Percentiles rank a stretch among this genome's conserved stretches.
phyloP scores from a whole-genome alignment of 140 eudicot species.

The Stevia rebaudiana region DNA sequence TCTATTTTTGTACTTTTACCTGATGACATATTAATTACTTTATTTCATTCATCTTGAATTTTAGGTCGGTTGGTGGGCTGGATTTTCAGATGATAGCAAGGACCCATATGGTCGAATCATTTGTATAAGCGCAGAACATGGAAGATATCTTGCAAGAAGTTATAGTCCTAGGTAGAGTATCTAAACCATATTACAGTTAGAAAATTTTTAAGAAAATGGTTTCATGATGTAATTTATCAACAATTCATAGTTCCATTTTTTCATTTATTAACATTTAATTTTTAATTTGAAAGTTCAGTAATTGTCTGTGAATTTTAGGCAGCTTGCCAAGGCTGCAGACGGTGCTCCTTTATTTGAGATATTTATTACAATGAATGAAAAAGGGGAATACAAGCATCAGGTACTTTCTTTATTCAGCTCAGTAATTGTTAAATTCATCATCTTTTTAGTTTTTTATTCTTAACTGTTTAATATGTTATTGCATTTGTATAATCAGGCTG shows the following conservation, averaged over 20 bases:
- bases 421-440: background rate
- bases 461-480: background rate
- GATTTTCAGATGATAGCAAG: slow-evolving; percentile 67
- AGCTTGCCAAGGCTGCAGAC: slow-evolving; percentile 71
- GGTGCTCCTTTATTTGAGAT: slow-evolving; percentile 90
- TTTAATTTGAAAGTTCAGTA: slow-evolving; percentile 1
- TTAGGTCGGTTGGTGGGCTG: slow-evolving; percentile 99
- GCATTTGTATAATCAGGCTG: slow-evolving; percentile 53
- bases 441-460: too few species aligned
- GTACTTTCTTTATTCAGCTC: slow-evolving; percentile 33
- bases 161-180: slow-evolving; percentile 77
- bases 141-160: slow-evolving; percentile 88
- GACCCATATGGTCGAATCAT: slow-evolving; percentile 90
- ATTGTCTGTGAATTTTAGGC: slow-evolving; percentile 46
- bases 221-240: background rate
- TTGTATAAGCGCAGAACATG: slow-evolving; percentile 88
- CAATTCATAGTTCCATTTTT: background rate
- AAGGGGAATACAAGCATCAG: slow-evolving; percentile 84
- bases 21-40: background rate
- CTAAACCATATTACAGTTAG: slow-evolving; percentile 1
- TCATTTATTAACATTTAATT: background rate
- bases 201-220: background rate
- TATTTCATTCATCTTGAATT: slow-evolving; percentile 15
- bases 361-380: slow-evolving; percentile 53
- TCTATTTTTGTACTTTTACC: slow-evolving; percentile 1